These are phyloP conservation scores for Cyberlindnera mycetangii DNA, from an alignment of 805 yeast genomes.

Conservation along the genomic window DNA sequence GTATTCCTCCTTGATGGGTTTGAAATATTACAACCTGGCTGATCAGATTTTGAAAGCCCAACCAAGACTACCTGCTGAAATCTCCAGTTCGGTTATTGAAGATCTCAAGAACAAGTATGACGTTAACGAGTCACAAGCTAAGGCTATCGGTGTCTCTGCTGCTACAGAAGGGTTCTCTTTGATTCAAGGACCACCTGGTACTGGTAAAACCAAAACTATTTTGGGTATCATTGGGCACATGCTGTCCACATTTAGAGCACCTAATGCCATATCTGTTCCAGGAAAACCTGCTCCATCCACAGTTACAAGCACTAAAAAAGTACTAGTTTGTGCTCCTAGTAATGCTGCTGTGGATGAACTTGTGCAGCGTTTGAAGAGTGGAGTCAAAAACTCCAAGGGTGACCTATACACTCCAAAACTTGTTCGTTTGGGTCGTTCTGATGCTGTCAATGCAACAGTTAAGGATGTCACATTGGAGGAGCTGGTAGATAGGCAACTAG, in stretches of 20 bases:
- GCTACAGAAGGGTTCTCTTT: conserved; percentile 73
- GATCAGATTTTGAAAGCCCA: conserved; percentile 62
- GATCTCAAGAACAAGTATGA: conserved; percentile 47
- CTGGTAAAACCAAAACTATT: conserved; percentile 97
- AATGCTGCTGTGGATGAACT: conserved; percentile 98
- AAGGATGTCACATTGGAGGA: conserved; percentile 84
- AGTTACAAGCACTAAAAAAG: conserved; percentile 42
- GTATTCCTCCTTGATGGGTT: conserved; percentile 75
- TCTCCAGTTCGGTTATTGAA: conserved; percentile 35
- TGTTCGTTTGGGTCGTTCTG: conserved; percentile 87
- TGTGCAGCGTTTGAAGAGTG: conserved; percentile 74
- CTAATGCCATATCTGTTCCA: conserved; percentile 34
- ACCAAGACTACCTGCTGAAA: conserved; percentile 44
- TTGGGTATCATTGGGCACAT: conserved; percentile 84
- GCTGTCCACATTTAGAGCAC: conserved; percentile 38
- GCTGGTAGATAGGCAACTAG: conserved; percentile 54
- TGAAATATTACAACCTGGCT: conserved; percentile 77
- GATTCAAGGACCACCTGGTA: conserved; percentile 99
- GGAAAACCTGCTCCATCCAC: conserved; percentile 13
- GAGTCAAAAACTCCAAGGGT: conserved; percentile 60
- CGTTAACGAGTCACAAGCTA: conserved; percentile 88
- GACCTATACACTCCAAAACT: conserved; percentile 55
- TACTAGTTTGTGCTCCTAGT: conserved; percentile 94
- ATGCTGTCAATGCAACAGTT: conserved; percentile 80
- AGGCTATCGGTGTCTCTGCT: conserved; percentile 76